Evolutionary conservation across 1,284 basidiomycete species (phyloP), one percentile per base, ranked within the genome.

Genomic region (Irpex sp.): DNA sequence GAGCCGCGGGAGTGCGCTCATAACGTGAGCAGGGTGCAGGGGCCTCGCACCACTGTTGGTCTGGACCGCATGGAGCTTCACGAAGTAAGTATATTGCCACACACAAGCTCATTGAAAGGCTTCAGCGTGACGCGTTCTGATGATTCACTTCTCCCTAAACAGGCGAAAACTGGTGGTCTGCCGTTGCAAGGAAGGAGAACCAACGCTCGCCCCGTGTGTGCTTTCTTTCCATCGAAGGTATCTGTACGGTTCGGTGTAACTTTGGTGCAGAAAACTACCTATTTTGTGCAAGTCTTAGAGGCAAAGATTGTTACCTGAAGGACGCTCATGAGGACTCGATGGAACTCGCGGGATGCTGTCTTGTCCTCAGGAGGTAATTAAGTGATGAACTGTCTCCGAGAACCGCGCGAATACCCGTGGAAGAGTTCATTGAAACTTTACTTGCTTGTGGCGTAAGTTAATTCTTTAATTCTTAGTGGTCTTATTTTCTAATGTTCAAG

Each of bases 341-440:
- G 33, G 53, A 54, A 35, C 8, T 31, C 37, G 21, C 6, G 53
- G 26, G 9, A 54, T 54, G 33, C 19, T 54, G 53, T 26, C n/a
- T 54, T 54, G 53, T 54, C 53, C 26, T 11, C 19, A 54, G 53
- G 53, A 54, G 53, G 53, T 21, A 54, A 54, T 54, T 54, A 54
- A 9, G 33, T 54, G 53, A 54, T 54, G 19, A 26, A 13, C 19
- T 33, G 13, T 26, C 31, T 33, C 17, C 53, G 53, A 31, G 26
- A 31, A 33, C 53, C 53, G 33, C 53, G 53, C 53, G n/a, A 13
- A 35, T 17, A 19, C 19, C 13, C 47, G 47, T 17, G 47, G 47
- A 7, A 15, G n/a, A 50, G 6, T 50, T 50, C 19, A 50, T 19
- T n/a, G 19, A n/a, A 19, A 50, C 47, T 50, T n/a, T 50, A 19